Percentiles rank a stretch among this genome's conserved stretches.
These are phyloP conservation scores for Annulohypoxylon moriforme DNA, from an alignment of 495 filamentous ascomycete genomes.

Conservation along the genomic window DNA sequence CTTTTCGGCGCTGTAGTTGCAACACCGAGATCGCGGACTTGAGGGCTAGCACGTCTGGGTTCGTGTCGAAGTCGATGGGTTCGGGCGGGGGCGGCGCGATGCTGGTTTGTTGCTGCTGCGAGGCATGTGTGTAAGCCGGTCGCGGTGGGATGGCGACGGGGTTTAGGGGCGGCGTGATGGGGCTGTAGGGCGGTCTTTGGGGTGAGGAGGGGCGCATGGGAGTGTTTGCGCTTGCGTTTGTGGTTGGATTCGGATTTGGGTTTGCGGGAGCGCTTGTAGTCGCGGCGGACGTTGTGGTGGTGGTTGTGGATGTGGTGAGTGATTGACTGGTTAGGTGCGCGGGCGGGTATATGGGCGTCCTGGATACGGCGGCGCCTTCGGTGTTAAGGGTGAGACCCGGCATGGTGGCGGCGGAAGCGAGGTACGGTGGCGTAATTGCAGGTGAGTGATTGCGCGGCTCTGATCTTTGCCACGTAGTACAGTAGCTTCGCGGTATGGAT, in stretches of 20 bases:
- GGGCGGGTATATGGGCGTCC: constrained; percentile 4
- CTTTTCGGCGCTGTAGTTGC: constrained; percentile 82
- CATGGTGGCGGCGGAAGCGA: constrained; percentile 32
- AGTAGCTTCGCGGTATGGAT: neutral
- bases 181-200: constrained; percentile 55
- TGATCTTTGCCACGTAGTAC: neutral
- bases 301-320: constrained; percentile 10
- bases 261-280: constrained; percentile 2
- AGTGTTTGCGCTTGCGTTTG: constrained; percentile 7
- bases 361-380: constrained; percentile 15
- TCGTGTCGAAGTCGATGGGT: constrained; percentile 79
- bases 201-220: constrained; percentile 43
- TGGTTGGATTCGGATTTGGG: constrained; percentile 3
- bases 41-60: constrained; percentile 86
- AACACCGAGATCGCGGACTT: constrained; percentile 82
- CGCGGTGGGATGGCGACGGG: constrained; percentile 39
- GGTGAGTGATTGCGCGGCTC: constrained; percentile 7
- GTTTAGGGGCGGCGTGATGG: constrained; percentile 57
- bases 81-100: constrained; percentile 65
- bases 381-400: constrained; percentile 46
- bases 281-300: constrained; percentile 10
- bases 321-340: constrained; percentile 12
- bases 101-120: constrained; percentile 52
- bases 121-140: constrained; percentile 56
- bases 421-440: neutral